phyloP scores from a whole-genome alignment of 2,329 filamentous ascomycete species.

The Hypoxylon sp. region DNA sequence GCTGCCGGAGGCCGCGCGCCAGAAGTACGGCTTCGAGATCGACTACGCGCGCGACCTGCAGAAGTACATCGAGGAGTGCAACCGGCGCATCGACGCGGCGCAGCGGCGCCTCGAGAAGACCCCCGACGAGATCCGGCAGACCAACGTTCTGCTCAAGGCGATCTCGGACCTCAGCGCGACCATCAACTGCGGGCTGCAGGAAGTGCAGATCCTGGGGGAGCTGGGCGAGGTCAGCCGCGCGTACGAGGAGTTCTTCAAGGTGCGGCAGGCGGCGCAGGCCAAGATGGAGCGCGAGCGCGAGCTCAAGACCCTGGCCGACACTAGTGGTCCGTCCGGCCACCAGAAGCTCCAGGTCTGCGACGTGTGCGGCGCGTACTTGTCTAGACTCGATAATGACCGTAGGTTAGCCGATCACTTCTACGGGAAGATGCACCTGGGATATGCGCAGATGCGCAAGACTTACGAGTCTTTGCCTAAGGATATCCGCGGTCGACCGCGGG shows the following conservation, averaged over 20 bases:
- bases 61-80: slow-evolving; percentile 97
- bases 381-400: slow-evolving; percentile 92
- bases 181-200: slow-evolving; percentile 85
- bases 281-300: slow-evolving; percentile 90
- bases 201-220: slow-evolving; percentile 88
- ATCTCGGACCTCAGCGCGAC: slow-evolving; percentile 85
- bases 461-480: slow-evolving; percentile 90
- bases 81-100: slow-evolving; percentile 90
- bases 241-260: slow-evolving; percentile 88
- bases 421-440: slow-evolving; percentile 98
- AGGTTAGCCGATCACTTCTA: slow-evolving; percentile 97
- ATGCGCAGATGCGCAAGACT: slow-evolving; percentile 97
- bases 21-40: slow-evolving; percentile 90
- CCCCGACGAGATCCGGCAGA: slow-evolving; percentile 96
- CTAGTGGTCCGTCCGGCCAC: slow-evolving; percentile 91
- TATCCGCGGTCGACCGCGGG: slow-evolving; percentile 78
- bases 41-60: slow-evolving; percentile 97
- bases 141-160: slow-evolving; percentile 87
- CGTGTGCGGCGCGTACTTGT: slow-evolving; percentile 96
- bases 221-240: slow-evolving; percentile 84
- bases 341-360: slow-evolving; percentile 99
- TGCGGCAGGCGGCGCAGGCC: slow-evolving; percentile 82
- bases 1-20: slow-evolving; percentile 78
- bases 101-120: slow-evolving; percentile 96
- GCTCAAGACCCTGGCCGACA: slow-evolving; percentile 91